Percentiles rank a stretch among this genome's conserved stretches.
Conservation (phyloP, 768 basidiomycete genomes). For the Gloeopeniophorella convolvens region DNA sequence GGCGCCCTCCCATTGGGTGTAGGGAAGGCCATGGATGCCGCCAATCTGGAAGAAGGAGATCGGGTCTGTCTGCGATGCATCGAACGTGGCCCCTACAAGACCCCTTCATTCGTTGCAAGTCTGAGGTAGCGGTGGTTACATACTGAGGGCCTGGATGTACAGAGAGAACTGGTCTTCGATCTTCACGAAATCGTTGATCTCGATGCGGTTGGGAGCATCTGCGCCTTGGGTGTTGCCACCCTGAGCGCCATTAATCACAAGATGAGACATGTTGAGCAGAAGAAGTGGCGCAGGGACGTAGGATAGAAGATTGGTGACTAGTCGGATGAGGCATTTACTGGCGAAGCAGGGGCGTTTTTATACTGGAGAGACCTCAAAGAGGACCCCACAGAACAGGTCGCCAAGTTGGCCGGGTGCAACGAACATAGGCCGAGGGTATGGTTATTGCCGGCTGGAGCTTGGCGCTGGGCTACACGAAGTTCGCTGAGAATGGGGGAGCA, state of each 20-base stretch:
- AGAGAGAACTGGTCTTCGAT: conserved; percentile 42
- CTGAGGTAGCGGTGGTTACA: too few relatives aligned
- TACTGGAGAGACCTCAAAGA: neutral
- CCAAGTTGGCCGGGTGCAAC: neutral
- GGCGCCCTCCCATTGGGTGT: conserved; percentile 37
- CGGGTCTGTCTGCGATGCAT: conserved; percentile 27
- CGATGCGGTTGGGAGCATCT: conserved; percentile 16
- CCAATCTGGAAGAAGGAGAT: conserved; percentile 40
- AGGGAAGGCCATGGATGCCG: conserved; percentile 49
- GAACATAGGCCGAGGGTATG: neutral
- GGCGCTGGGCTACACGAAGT: too few relatives aligned
- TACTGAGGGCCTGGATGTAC: conserved; percentile 45
- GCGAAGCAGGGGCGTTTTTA: neutral
- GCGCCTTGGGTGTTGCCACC: conserved; percentile 11
- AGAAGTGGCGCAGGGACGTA: too few relatives aligned
- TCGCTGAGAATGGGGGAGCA: too few relatives aligned
- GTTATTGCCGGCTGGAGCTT: too few relatives aligned
- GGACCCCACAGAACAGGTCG: neutral
- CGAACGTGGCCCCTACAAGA: conserved; percentile 30
- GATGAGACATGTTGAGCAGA: conserved; percentile 14
- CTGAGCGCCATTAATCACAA: conserved; percentile 9
- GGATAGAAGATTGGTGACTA: too few relatives aligned
- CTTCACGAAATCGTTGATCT: conserved; percentile 27
- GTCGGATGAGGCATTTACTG: neutral
- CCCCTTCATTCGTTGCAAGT: too few relatives aligned